A percentile compares a stretch with the other conserved stretches of the same genome.
These are phyloP conservation scores for Chenopodium suecicum DNA, from an alignment of 148 eudicot species.

Conservation along the genomic window DNA sequence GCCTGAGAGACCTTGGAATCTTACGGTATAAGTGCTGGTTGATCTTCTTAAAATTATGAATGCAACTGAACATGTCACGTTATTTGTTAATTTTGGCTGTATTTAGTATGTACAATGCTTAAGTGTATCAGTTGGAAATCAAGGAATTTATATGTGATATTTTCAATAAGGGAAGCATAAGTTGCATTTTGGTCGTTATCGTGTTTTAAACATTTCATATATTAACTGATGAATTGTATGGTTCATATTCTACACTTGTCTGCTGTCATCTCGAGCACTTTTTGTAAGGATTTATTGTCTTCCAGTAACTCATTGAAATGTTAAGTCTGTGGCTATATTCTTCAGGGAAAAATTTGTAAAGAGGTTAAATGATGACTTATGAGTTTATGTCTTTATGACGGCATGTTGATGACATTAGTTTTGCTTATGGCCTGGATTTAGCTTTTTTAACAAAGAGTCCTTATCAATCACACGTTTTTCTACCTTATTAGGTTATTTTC, in stretches of 20 bases:
- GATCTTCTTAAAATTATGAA: background rate
- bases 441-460: background rate
- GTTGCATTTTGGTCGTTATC: background rate
- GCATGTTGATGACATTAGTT: background rate
- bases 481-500: background rate
- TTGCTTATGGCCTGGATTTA: background rate
- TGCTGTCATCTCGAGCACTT: background rate
- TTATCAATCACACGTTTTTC: background rate
- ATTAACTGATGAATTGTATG: background rate
- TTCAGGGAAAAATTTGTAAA: background rate
- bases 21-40: conserved; percentile 52
- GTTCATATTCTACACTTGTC: background rate
- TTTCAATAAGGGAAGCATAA: background rate
- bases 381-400: too few relatives aligned
- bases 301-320: background rate
- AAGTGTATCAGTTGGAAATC: conserved; percentile 1
- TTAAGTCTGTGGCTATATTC: background rate
- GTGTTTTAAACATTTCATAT: background rate
- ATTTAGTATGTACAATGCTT: background rate
- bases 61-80: background rate
- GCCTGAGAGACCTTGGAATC: conserved; percentile 94
- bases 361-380: background rate
- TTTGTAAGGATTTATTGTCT: background rate
- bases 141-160: background rate
- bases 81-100: background rate